A percentile compares a stretch with the other conserved stretches of the same genome.
These are phyloP conservation scores for Plectosphaerella sp. DNA, from an alignment of 2,329 filamentous ascomycete species.

Conservation along the genomic window DNA sequence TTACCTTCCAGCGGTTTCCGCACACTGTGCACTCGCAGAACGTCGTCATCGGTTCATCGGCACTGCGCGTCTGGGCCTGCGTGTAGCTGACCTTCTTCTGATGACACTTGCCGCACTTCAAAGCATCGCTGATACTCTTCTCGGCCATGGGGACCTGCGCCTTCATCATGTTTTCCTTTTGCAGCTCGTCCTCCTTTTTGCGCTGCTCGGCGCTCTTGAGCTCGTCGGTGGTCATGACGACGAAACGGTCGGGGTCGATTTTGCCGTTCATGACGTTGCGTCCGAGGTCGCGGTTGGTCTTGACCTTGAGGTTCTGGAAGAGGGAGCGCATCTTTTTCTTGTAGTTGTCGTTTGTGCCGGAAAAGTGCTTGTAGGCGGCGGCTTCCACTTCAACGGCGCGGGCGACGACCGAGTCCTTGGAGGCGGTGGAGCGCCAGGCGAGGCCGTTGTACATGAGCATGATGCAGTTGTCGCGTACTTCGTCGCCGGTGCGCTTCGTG, in stretches of 20 bases:
- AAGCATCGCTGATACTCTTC: constrained; percentile 81
- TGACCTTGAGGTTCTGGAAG: constrained; percentile 92
- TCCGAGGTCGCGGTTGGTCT: constrained; percentile 75
- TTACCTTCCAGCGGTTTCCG: constrained; percentile 69
- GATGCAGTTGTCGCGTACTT: constrained; percentile 76
- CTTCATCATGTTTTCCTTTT: constrained; percentile 94
- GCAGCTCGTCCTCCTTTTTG: constrained; percentile 68
- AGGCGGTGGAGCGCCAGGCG: constrained; percentile 64
- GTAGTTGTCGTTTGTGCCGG: constrained; percentile 71
- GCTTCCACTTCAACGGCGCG: constrained; percentile 78
- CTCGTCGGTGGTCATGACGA: constrained; percentile 84
- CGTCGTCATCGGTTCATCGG: constrained; percentile 88
- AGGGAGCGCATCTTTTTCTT: constrained; percentile 86
- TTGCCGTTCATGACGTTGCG: constrained; percentile 70
- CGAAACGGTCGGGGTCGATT: constrained; percentile 69
- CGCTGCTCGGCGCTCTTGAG: constrained; percentile 83
- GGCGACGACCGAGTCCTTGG: constrained; percentile 66
- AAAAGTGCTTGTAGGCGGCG: constrained; percentile 67
- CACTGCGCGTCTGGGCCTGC: constrained; percentile 91
- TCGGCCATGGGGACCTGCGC: constrained; percentile 91
- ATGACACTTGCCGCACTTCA: constrained; percentile 89
- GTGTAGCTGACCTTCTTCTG: constrained; percentile 93
- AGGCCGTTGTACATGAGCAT: constrained; percentile 93
- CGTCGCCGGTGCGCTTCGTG: constrained; percentile 68
- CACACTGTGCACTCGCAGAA: constrained; percentile 70